These are phyloP conservation scores for Globisporangium spiculum DNA, from an alignment of 352 stramenopile species.

Conservation along the genomic window DNA sequence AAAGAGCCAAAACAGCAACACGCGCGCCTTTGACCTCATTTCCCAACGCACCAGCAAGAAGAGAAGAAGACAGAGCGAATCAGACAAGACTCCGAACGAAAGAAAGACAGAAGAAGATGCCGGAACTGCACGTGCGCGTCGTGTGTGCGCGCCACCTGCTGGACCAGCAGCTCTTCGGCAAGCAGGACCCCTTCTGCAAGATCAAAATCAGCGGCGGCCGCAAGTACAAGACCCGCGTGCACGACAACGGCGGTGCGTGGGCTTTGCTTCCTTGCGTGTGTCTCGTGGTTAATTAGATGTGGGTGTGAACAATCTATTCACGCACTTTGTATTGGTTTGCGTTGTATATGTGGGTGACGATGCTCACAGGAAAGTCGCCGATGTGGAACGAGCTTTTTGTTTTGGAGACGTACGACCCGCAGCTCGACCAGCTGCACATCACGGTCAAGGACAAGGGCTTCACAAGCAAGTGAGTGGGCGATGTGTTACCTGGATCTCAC, in stretches of 20 bases:
- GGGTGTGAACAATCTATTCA: neutral
- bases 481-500: neutral
- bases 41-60: neutral
- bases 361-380: slow-evolving; percentile 51
- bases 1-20: too few relatives aligned
- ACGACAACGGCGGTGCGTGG: slow-evolving; percentile 77
- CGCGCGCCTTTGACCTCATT: neutral
- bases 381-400: slow-evolving; percentile 85
- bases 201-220: slow-evolving; percentile 46
- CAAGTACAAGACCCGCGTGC: slow-evolving; percentile 72
- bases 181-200: slow-evolving; percentile 83
- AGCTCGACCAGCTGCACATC: slow-evolving; percentile 71
- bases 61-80: neutral
- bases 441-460: slow-evolving; percentile 88
- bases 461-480: slow-evolving; percentile 35
- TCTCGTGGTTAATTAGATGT: neutral
- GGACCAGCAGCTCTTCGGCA: slow-evolving; percentile 84
- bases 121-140: slow-evolving; percentile 78
- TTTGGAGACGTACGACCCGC: slow-evolving; percentile 66
- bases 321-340: neutral
- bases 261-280: neutral
- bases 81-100: neutral
- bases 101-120: slow-evolving; percentile 15
- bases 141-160: slow-evolving; percentile 78
- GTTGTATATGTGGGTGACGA: neutral